Evolutionary conservation across 2,329 filamentous ascomycete genomes (phyloP).

Genomic region (Paramyrothecium roridum): DNA sequence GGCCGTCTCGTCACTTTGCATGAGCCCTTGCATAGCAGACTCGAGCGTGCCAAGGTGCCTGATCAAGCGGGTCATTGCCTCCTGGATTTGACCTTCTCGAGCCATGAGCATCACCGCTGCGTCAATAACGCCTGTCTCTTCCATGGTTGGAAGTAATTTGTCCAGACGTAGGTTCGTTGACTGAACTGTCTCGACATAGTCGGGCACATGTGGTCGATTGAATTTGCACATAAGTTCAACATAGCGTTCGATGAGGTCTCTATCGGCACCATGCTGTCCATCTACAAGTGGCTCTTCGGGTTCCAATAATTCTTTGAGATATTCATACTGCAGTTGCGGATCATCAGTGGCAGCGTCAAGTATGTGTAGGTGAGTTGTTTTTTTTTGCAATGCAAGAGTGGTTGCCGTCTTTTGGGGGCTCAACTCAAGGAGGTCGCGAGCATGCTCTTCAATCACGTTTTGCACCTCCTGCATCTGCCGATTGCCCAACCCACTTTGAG

Average conservation of each 20-base stretch:
- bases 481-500: conserved; percentile 58
- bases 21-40: conserved; percentile 70
- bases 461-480: conserved; percentile 74
- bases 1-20: conserved; percentile 51
- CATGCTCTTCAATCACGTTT: conserved; percentile 61
- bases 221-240: conserved; percentile 89
- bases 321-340: conserved; percentile 68
- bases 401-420: conserved; percentile 63
- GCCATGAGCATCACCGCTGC: conserved; percentile 90
- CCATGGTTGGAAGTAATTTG: conserved; percentile 79
- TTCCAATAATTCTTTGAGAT: conserved; percentile 74
- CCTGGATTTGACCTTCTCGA: conserved; percentile 76
- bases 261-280: conserved; percentile 35
- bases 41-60: conserved; percentile 77
- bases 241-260: conserved; percentile 75
- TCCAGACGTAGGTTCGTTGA: conserved; percentile 77
- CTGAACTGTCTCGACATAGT: conserved; percentile 76
- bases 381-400: conserved; percentile 58
- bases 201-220: conserved; percentile 76
- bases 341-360: conserved; percentile 60
- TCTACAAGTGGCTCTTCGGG: conserved; percentile 36
- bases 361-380: conserved; percentile 64
- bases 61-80: conserved; percentile 83
- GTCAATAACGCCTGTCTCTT: conserved; percentile 85
- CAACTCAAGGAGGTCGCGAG: conserved; percentile 63